Conservation (phyloP, 441 rosid genomes). For the Biscutella laevigata region DNA sequence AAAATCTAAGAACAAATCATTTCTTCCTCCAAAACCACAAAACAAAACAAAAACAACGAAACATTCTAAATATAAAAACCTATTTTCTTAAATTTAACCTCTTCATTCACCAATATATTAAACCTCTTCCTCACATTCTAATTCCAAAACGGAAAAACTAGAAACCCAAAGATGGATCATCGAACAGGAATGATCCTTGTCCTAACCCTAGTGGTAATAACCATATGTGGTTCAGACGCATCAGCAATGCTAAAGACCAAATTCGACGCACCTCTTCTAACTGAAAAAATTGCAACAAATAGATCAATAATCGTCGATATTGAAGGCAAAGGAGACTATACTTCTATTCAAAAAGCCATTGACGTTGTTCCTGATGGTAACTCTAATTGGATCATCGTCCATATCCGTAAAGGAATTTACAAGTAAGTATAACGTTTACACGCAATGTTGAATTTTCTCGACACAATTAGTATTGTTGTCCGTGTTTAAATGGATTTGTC, state of each 20-base stretch:
- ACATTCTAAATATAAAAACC: too few species aligned
- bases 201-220: conserved; percentile 11
- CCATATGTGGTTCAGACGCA: conserved; percentile 21
- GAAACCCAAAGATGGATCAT: conserved; percentile 15
- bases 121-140: too few species aligned
- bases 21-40: too few species aligned
- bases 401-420: conserved; percentile 69
- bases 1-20: too few species aligned
- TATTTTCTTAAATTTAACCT: too few species aligned
- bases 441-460: too few species aligned
- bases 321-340: conserved; percentile 67
- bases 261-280: conserved; percentile 55
- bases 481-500: too few species aligned
- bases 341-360: conserved; percentile 64
- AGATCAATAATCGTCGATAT: conserved; percentile 62
- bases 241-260: conserved; percentile 19
- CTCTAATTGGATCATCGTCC: conserved; percentile 61
- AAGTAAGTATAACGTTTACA: conserved; percentile 50
- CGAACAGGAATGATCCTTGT: conserved; percentile 17
- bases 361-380: conserved; percentile 61
- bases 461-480: too few species aligned
- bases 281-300: conserved; percentile 53
- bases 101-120: too few species aligned
- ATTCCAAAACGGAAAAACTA: too few species aligned
- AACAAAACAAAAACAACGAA: too few species aligned